A percentile compares a stretch with the other conserved stretches of the same genome.
These are phyloP conservation scores for Phragmites australis DNA, from an alignment of 176 grass and related monocot species.

Conservation along the genomic window DNA sequence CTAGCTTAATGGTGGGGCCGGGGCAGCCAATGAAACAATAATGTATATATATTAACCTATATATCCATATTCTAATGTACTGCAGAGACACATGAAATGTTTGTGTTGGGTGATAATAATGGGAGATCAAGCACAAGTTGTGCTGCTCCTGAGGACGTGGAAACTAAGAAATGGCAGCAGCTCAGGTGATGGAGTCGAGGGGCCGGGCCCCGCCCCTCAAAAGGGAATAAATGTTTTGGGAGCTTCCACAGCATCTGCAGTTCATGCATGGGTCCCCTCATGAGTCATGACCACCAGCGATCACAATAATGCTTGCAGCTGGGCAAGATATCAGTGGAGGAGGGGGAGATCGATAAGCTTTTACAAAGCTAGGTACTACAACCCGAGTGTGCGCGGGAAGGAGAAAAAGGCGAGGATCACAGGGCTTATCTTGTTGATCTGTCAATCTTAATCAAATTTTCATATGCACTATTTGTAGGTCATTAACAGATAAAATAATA, in stretches of 20 bases:
- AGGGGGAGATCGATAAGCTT: conserved; percentile 9
- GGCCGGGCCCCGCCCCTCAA: neutral
- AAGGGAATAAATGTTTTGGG: conserved; percentile 52
- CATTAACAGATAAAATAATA: neutral
- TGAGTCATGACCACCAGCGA: conserved; percentile 23
- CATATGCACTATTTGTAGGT: neutral
- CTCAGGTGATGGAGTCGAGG: neutral
- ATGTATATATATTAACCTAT: conserved; percentile 15
- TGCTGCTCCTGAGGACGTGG: conserved; percentile 40
- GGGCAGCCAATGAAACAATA: conserved; percentile 31
- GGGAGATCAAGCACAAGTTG: conserved; percentile 6
- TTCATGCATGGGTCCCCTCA: conserved; percentile 18
- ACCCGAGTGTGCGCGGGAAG: neutral
- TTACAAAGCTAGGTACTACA: neutral
- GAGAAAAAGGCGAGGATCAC: conserved; percentile 4
- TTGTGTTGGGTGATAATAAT: too few relatives aligned
- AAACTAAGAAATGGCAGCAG: conserved; percentile 44
- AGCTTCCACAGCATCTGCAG: conserved; percentile 34
- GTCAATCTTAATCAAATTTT: neutral
- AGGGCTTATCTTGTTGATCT: neutral
- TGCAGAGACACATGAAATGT: too few relatives aligned
- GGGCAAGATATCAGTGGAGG: neutral
- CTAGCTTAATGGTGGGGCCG: neutral
- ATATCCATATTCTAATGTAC: neutral
- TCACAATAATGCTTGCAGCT: conserved; percentile 40